Conservation (phyloP, 2,329 filamentous ascomycete species). For the Sporothrix protearum region DNA sequence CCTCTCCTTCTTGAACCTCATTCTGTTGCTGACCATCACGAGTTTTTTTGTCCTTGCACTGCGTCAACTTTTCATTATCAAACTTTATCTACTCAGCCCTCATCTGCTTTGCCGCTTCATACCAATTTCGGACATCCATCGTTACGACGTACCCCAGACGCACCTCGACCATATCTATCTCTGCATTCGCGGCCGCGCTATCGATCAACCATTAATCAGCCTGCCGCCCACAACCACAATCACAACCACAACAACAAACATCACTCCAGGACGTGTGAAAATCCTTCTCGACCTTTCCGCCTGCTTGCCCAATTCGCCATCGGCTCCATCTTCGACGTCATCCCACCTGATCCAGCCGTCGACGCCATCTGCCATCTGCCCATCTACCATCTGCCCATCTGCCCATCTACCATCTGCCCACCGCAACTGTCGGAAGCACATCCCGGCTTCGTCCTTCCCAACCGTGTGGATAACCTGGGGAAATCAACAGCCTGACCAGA, state of each 20-base stretch:
- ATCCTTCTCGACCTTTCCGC: neutral
- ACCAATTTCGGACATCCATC: neutral
- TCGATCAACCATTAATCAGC: too few relatives aligned
- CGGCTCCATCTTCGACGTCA: slow-evolving; percentile 11
- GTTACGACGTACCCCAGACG: neutral
- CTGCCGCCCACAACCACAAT: neutral
- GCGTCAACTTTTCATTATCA: neutral
- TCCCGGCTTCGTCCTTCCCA: slow-evolving; percentile 1
- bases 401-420: neutral
- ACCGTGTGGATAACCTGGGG: slow-evolving; percentile 17
- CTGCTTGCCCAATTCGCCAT: slow-evolving; percentile 5
- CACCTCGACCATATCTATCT: neutral
- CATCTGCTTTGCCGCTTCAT: neutral
- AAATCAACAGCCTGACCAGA: neutral
- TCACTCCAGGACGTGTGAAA: neutral
- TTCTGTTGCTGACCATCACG: neutral
- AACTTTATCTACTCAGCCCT: neutral
- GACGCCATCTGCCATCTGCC: neutral
- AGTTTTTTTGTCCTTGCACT: neutral
- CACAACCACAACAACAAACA: neutral
- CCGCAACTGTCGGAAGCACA: neutral
- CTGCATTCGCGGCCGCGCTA: neutral
- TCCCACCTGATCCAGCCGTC: neutral
- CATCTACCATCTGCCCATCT: too few relatives aligned
- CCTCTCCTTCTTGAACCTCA: neutral